A percentile compares a stretch with the other conserved stretches of the same genome.
phyloP scores from a whole-genome alignment of 208 protist genomes.

The Leishmania gerbilli region DNA sequence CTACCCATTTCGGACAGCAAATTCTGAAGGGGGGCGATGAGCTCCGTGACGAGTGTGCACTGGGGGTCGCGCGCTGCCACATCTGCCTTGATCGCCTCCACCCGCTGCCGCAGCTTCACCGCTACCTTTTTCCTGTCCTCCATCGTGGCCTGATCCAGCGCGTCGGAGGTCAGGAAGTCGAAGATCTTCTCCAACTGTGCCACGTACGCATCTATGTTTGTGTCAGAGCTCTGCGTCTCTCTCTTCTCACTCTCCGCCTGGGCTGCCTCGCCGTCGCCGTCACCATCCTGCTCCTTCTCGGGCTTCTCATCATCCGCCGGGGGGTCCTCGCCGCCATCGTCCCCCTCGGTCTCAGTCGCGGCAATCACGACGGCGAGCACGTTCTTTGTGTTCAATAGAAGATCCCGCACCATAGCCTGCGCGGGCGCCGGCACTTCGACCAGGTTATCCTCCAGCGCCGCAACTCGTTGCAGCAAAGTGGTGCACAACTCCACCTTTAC shows the following conservation, averaged over 20 bases:
- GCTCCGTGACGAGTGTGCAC: slow-evolving; percentile 34
- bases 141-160: slow-evolving; percentile 36
- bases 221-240: not conserved
- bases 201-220: slow-evolving; percentile 11
- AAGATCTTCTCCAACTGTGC: slow-evolving; percentile 39
- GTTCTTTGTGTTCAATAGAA: slow-evolving; percentile 17
- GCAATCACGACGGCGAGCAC: not conserved
- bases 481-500: slow-evolving; percentile 18
- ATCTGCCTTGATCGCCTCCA: slow-evolving; percentile 33
- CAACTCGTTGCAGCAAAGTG: slow-evolving; percentile 10
- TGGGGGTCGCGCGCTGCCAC: slow-evolving; percentile 15
- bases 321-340: not conserved
- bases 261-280: not conserved
- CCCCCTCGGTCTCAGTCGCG: not conserved
- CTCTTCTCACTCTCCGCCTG: slow-evolving; percentile 3
- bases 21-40: slow-evolving; percentile 55
- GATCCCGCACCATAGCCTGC: slow-evolving; percentile 15
- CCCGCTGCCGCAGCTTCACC: slow-evolving; percentile 24
- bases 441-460: slow-evolving; percentile 14
- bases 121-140: slow-evolving; percentile 32
- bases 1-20: slow-evolving; percentile 39
- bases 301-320: not conserved
- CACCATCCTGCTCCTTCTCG: not conserved
- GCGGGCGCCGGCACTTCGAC: slow-evolving; percentile 6
- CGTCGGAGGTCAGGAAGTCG: slow-evolving; percentile 45